Conservation (phyloP, 148 eudicot species). For the Dianthus caryophyllus region DNA sequence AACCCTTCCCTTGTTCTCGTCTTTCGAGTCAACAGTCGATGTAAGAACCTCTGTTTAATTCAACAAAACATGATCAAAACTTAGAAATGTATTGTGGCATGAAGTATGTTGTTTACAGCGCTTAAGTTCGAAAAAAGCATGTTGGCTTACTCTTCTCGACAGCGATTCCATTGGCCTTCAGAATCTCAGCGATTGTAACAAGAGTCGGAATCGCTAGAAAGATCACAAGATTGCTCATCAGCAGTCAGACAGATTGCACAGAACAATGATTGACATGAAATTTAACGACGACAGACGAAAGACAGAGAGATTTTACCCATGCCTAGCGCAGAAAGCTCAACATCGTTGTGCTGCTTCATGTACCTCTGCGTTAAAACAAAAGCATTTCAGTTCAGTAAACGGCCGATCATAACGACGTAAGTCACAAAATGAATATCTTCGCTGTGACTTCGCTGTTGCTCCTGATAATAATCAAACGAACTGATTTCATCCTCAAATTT, state of each 20-base stretch:
- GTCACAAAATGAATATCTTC: no score
- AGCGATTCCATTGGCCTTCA: constrained; percentile 45
- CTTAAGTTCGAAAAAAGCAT: neutral
- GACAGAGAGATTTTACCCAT: constrained; percentile 29
- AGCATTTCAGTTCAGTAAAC: neutral
- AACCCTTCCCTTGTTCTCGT: constrained; percentile 30
- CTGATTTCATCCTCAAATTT: no score
- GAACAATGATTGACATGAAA: neutral
- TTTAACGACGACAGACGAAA: no score
- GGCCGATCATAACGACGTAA: no score
- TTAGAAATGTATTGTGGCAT: neutral
- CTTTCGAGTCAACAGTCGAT: constrained; percentile 40
- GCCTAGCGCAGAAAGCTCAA: constrained; percentile 53
- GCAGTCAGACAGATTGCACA: neutral
- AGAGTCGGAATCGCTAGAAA: constrained; percentile 52
- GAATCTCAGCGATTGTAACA: constrained; percentile 45
- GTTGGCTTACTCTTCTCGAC: constrained; percentile 35
- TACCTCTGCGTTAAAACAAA: constrained; percentile 30
- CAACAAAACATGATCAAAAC: neutral
- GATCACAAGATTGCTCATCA: neutral
- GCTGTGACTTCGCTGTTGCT: no score
- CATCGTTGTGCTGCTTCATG: constrained; percentile 39
- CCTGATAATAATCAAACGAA: no score
- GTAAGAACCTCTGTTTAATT: constrained; percentile 30
- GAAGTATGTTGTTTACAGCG: neutral